A percentile compares a stretch with the other conserved stretches of the same genome.
These are phyloP conservation scores for Quercus phellos DNA, from an alignment of 331 rosid genomes.

Conservation along the genomic window DNA sequence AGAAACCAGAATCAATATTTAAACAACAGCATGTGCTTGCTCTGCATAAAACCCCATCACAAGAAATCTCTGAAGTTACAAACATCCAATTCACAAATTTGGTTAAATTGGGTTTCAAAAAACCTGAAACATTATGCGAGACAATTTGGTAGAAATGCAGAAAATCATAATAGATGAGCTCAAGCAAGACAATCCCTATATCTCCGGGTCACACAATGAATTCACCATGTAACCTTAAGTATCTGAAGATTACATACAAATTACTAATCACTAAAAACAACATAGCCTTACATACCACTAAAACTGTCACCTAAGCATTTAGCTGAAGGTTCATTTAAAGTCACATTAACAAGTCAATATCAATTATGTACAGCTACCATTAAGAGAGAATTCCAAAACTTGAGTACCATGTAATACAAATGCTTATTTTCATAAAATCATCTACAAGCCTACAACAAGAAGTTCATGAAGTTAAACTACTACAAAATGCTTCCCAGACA, in stretches of 20 bases:
- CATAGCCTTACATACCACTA: background rate
- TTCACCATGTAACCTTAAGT: background rate
- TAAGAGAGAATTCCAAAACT: background rate
- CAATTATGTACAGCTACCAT: background rate
- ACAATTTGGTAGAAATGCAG: background rate
- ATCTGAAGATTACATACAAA: background rate
- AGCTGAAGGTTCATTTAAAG: background rate
- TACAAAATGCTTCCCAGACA: background rate
- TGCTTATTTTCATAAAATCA: background rate
- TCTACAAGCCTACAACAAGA: background rate
- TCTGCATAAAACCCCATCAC: background rate
- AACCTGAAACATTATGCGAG: background rate
- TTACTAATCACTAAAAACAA: background rate
- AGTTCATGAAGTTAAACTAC: background rate
- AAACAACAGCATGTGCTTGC: background rate
- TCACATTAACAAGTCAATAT: background rate
- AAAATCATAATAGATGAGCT: background rate
- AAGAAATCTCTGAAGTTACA: background rate
- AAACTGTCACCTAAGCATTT: background rate
- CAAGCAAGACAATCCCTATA: background rate
- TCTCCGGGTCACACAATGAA: background rate
- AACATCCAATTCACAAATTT: background rate
- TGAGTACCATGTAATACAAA: background rate
- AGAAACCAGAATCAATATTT: background rate
- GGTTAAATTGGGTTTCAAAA: background rate